phyloP scores from a whole-genome alignment of 2,329 filamentous ascomycete genomes.

The Achaetomium macrosporum region DNA sequence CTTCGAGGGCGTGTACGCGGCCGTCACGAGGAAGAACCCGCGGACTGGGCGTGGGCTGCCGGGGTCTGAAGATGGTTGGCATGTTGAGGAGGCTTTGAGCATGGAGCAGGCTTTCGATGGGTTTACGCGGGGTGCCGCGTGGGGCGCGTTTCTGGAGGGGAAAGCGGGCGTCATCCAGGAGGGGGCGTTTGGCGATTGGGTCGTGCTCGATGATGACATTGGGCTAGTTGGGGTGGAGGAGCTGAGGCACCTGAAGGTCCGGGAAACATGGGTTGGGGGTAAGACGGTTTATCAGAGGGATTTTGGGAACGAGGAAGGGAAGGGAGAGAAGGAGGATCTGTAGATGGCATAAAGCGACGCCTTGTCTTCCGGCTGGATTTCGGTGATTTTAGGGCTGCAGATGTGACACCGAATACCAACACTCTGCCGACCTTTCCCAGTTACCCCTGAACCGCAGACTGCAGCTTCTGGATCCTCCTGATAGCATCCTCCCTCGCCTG shows the following conservation, averaged over 20 bases:
- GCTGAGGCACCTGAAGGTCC: conserved; percentile 49
- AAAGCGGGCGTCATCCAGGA: conserved; percentile 52
- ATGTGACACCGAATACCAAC: background rate
- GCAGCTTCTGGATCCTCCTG: conserved; percentile 30
- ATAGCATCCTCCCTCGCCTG: conserved; percentile 36
- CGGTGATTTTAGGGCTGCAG: background rate
- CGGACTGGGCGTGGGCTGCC: conserved; percentile 46
- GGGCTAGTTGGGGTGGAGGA: conserved; percentile 45
- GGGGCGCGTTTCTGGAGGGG: conserved; percentile 53
- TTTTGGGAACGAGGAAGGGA: background rate
- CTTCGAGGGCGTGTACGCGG: conserved; percentile 64
- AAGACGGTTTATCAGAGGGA: conserved; percentile 40
- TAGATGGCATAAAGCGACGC: background rate
- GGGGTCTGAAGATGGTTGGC: conserved; percentile 52
- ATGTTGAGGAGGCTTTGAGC: conserved; percentile 52
- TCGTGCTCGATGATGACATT: conserved; percentile 58
- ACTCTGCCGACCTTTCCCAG: background rate
- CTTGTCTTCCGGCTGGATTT: background rate
- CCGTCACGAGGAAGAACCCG: conserved; percentile 56
- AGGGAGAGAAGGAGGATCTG: conserved; percentile 8
- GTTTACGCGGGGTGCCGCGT: conserved; percentile 55
- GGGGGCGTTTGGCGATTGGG: conserved; percentile 64
- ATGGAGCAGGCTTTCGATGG: conserved; percentile 55
- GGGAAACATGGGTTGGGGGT: conserved; percentile 64
- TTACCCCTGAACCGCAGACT: background rate